Conservation (phyloP, 306 rosid genomes). For the Echinosophora koreensis region DNA sequence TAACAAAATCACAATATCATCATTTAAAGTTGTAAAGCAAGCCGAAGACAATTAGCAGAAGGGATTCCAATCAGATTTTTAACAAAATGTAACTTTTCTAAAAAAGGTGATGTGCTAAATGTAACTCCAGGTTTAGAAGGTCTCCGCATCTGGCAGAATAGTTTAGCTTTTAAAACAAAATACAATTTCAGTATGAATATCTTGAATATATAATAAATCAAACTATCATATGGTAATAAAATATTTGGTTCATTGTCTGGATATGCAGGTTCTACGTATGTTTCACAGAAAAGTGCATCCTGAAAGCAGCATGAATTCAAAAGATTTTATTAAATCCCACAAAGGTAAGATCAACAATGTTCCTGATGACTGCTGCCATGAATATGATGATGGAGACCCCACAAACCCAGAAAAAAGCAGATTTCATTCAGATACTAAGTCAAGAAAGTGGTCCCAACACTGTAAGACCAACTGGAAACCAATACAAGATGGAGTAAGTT, state of each 20-base stretch:
- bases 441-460: conserved; percentile 51
- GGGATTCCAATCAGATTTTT: conserved; percentile 1
- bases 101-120: neutral
- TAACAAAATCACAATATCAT: conserved; percentile 16
- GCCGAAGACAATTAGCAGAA: conserved; percentile 11
- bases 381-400: conserved; percentile 45
- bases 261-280: conserved; percentile 71
- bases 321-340: conserved; percentile 46
- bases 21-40: conserved; percentile 35
- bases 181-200: conserved; percentile 24
- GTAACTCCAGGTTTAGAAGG: conserved; percentile 25
- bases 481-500: conserved; percentile 49
- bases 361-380: conserved; percentile 44
- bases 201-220: conserved; percentile 7
- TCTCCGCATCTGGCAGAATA: conserved; percentile 27
- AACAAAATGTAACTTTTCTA: conserved; percentile 4
- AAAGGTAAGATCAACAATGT: conserved; percentile 51
- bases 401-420: conserved; percentile 47
- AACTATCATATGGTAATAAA: conserved; percentile 9
- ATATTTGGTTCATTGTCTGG: conserved; percentile 41
- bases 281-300: conserved; percentile 82
- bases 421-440: conserved; percentile 45
- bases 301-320: conserved; percentile 57
- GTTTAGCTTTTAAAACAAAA: conserved; percentile 14
- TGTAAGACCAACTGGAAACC: conserved; percentile 54